A percentile compares a stretch with the other conserved stretches of the same genome.
phyloP scores from a whole-genome alignment of 306 rosid species.

The Lablab purpureus region DNA sequence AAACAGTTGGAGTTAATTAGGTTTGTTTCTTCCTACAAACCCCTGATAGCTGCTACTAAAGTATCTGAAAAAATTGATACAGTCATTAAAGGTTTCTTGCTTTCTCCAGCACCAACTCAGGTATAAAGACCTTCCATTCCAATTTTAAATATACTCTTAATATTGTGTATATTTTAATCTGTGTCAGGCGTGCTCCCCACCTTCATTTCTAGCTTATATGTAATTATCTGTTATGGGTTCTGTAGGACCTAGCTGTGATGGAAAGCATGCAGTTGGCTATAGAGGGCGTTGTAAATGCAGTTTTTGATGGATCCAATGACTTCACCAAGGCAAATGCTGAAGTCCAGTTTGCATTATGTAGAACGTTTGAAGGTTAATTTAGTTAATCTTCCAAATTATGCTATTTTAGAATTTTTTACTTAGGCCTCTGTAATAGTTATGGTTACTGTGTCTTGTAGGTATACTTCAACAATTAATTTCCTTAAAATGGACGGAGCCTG shows the following conservation, averaged over 20 bases:
- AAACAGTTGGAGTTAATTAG: conserved; percentile 86
- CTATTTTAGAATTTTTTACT: conserved; percentile 28
- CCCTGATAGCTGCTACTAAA: conserved; percentile 72
- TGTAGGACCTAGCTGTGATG: conserved; percentile 80
- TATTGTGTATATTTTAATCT: conserved; percentile 44
- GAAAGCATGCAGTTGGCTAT: conserved; percentile 93
- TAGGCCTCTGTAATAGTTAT: conserved; percentile 34
- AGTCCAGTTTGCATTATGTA: conserved; percentile 69
- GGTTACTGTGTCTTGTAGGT: conserved; percentile 61
- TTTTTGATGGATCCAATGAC: conserved; percentile 81
- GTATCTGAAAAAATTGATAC: conserved; percentile 77
- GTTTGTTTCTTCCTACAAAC: conserved; percentile 84
- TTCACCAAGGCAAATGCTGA: conserved; percentile 62
- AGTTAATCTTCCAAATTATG: conserved; percentile 36
- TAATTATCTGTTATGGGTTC: conserved; percentile 26
- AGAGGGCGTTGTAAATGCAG: conserved; percentile 76
- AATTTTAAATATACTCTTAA: conserved; percentile 6
- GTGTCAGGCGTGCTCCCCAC: conserved; percentile 37
- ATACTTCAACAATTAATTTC: conserved; percentile 88
- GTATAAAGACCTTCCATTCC: conserved; percentile 52
- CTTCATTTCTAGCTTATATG: conserved; percentile 41
- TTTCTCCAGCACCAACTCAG: conserved; percentile 72
- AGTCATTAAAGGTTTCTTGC: conserved; percentile 66
- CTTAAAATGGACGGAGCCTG: conserved; percentile 88
- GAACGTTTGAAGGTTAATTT: conserved; percentile 82